These are phyloP conservation scores for Yamadazyma sp. DNA, from an alignment of 1,139 yeast genomes.

Conservation along the genomic window DNA sequence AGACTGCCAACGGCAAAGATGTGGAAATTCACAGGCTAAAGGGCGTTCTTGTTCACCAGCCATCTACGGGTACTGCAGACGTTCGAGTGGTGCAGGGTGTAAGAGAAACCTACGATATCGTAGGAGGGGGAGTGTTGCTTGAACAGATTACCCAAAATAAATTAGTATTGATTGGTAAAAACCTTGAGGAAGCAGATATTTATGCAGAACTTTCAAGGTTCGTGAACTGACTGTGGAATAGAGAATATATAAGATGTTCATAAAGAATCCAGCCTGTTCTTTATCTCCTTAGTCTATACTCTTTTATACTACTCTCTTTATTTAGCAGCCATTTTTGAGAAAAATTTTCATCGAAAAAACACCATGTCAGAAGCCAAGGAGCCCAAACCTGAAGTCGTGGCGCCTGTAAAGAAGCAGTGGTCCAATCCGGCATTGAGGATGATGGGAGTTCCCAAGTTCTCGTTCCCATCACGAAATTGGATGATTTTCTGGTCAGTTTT, in stretches of 20 bases:
- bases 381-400: conserved; percentile 3
- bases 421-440: conserved; percentile 84
- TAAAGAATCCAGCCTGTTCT: too few relatives aligned
- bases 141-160: conserved; percentile 46
- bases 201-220: conserved; percentile 19
- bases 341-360: conserved; percentile 2
- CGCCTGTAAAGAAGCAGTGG: conserved; percentile 48
- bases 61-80: conserved; percentile 14
- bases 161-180: conserved; percentile 82
- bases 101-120: conserved; percentile 83
- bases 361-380: conserved; percentile 3
- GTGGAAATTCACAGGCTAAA: conserved; percentile 81
- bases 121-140: conserved; percentile 47
- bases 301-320: not conserved
- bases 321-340: conserved; percentile 2
- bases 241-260: too few relatives aligned
- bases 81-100: conserved; percentile 91
- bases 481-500: conserved; percentile 79
- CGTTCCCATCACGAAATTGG: conserved; percentile 93
- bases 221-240: not conserved
- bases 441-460: conserved; percentile 78
- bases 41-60: conserved; percentile 55
- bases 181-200: conserved; percentile 37
- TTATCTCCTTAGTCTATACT: not conserved
- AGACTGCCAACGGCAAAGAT: conserved; percentile 34